Evolutionary conservation across 768 basidiomycete species (phyloP), one percentile per base, ranked within the genome.

Genomic region (Amylocystis lapponica): DNA sequence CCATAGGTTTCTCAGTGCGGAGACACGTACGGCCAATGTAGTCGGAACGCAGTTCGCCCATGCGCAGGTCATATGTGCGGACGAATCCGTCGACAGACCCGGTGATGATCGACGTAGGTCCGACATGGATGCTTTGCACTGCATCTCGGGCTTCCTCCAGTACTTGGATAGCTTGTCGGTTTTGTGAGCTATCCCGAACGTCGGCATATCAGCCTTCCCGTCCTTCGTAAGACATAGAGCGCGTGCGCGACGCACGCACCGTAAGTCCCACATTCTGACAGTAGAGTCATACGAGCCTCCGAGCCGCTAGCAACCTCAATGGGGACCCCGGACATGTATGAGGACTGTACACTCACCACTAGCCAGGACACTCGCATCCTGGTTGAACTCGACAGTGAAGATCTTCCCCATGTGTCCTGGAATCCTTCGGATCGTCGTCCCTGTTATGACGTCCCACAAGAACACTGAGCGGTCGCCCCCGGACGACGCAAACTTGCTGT

Each of bases 401-500:
- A 98, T 86, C 59, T 91, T 93, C 14, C 89, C 79, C 72, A 89
- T 78, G 62, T 99, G 96, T 0, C 92, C 96, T 14, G 86, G 66
- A 47, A 96, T 72, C 43, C 94, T 74, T 30, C 92, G 74, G 31
- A 83, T 81, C 1, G 94, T 91, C 34, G 79, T 75, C 11, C 90
- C 95, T 25, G 86, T 79, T 14, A 84, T 78, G 9, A 99, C 96
- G 58, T 99, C 96, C 95, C 95, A 98, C 19, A 96, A 64, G 53
- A 96, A 96, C 1, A 96, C 82, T 39, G 83, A 82, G 49, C 90
- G 81, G 63, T 99, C 95, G 5, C 95, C 95, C 25, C 95, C 95
- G 19, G 85, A 89, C 3, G 90, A 94, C 12, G 85, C 93, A 54
- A 99, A 93, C 56, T 86, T 85, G 22, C 86, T 82, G 67, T 99